Evolutionary conservation across 768 basidiomycete genomes (phyloP).

Genomic region (Pilatotrama ljubarskyi): DNA sequence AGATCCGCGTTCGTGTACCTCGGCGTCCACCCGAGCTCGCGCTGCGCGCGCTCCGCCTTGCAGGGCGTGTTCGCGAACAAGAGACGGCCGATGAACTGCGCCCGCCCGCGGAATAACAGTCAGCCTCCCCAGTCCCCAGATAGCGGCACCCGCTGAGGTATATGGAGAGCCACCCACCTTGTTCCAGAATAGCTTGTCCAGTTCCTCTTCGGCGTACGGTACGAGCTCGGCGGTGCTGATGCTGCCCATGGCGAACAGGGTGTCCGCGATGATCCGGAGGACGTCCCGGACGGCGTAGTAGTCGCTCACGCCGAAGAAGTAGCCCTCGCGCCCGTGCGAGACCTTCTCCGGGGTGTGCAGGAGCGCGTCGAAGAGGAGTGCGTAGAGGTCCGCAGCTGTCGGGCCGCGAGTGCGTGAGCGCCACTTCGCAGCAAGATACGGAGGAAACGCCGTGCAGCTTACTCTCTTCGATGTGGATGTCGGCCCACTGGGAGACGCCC

Average conservation of each 20-base stretch:
- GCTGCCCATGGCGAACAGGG: constrained; percentile 30
- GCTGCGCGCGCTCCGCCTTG: neutral
- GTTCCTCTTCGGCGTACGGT: neutral
- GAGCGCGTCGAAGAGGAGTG: constrained; percentile 41
- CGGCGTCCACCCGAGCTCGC: neutral
- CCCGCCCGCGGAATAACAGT: too few species aligned
- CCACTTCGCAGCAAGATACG: neutral
- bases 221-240: neutral
- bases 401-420: neutral
- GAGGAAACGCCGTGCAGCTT: constrained; percentile 31
- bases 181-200: too few species aligned
- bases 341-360: constrained; percentile 17
- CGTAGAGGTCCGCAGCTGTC: constrained; percentile 43
- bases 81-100: neutral
- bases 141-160: too few species aligned
- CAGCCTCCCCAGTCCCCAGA: too few species aligned
- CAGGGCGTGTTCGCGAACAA: neutral
- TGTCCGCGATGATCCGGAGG: constrained; percentile 36
- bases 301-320: constrained; percentile 31
- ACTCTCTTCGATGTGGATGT: constrained; percentile 47
- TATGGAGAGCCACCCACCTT: too few species aligned
- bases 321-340: constrained; percentile 37
- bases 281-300: constrained; percentile 32
- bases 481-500: constrained; percentile 58
- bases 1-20: neutral